Percentiles rank a stretch among this genome's conserved stretches.
Evolutionary conservation across 176 grass and related monocot species (phyloP).

Genomic region (Aegilops tauschii): DNA sequence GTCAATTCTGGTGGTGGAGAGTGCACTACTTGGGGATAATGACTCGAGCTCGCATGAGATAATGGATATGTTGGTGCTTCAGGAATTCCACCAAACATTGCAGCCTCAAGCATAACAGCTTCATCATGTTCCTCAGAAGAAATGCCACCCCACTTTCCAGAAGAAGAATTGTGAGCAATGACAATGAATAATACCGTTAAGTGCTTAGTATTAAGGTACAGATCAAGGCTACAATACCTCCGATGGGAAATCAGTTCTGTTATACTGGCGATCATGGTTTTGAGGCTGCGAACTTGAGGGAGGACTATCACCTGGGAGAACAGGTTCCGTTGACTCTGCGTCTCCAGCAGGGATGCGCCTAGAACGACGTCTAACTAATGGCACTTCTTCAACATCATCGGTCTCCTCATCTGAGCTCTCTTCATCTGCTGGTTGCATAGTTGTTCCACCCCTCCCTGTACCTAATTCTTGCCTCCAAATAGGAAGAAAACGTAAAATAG

Average conservation of each 20-base stretch:
- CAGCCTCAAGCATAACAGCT: constrained; percentile 98
- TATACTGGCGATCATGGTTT: constrained; percentile 32
- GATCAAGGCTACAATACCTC: constrained; percentile 52
- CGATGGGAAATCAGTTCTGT: constrained; percentile 55
- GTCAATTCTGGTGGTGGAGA: constrained; percentile 67
- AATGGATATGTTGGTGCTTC: constrained; percentile 67
- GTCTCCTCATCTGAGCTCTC: constrained; percentile 56
- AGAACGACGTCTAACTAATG: constrained; percentile 67
- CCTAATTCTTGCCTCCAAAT: constrained; percentile 60
- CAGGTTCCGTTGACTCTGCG: constrained; percentile 23
- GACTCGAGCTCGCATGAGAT: constrained; percentile 36
- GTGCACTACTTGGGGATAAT: constrained; percentile 40
- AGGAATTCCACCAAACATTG: constrained; percentile 94
- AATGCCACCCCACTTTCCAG: constrained; percentile 88
- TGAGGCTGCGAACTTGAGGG: constrained; percentile 34
- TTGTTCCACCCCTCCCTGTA: constrained; percentile 56
- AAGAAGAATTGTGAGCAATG: constrained; percentile 29
- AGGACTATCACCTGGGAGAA: constrained; percentile 33
- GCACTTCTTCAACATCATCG: constrained; percentile 77
- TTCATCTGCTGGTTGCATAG: constrained; percentile 44
- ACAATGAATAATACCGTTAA: not conserved
- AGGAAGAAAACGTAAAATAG: constrained; percentile 32
- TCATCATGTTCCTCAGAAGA: constrained; percentile 94
- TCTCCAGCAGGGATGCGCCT: constrained; percentile 51
- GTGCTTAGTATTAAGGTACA: not conserved